Base-by-base conservation (phyloP, 2,329 filamentous ascomycete species). In the Neofusicoccum kwambonambiense region DNA sequence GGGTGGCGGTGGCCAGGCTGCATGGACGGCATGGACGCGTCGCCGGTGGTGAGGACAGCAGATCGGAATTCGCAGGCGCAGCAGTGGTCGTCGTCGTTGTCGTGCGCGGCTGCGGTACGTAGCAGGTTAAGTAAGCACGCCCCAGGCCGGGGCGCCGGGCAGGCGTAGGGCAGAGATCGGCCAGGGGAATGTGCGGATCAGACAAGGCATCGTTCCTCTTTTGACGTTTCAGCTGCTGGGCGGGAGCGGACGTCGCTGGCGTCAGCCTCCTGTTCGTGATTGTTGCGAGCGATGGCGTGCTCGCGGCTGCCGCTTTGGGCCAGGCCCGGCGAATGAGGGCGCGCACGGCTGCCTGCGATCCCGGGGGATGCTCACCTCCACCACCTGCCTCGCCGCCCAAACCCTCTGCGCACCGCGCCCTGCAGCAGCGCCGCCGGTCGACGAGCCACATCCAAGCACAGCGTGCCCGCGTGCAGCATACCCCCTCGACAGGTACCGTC, bases 151-250 rank as follows among this genome's bases (percentile, higher is more conserved):
- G 41, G 56, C 54, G 42, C 11, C 42, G 56, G 41, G 56, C 19
- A 47, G 56, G 56, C 56, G 31, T 60, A 60, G 42, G 56, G 56
- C 56, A 60, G 56, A 47, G 42, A 60, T 47, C 56, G 39, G 42
- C 41, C 56, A 60, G 42, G 56, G 56, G 56, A 27, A 19, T 15
- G 41, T 27, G 54, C 54, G 22, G 54, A 58, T 58, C 54, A 58
- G 27, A 45, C 54, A 34, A 17, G 22, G 27, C 8, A 17, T 35
- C 12, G 22, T 27, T 41, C 17, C 35, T 19, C 3, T 56, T 37
- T 42, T 12, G 54, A 58, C 15, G 56, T 60, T 60, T 60, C 56
- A 60, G 56, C 27, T 9, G 13, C 37, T 15, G 4, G 8, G 27
- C 19, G 56, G 19, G 22, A 42, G 54, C 22, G 22, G 8, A 39